These are phyloP conservation scores for Waltergamsia citrina DNA, from an alignment of 2,329 filamentous ascomycete species.

Conservation along the genomic window DNA sequence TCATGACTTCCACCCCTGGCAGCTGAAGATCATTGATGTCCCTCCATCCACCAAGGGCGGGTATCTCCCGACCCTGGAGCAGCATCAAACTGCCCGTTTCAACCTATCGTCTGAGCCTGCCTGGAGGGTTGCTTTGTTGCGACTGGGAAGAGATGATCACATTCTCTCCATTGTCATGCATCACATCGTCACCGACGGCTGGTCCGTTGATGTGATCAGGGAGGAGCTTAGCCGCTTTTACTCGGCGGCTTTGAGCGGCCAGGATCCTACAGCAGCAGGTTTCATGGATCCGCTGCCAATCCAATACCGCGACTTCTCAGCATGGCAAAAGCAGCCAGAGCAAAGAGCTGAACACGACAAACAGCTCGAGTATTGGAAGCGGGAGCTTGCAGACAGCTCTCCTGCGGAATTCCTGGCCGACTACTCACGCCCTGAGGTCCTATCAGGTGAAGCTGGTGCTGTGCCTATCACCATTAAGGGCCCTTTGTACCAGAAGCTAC, in stretches of 20 bases:
- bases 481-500: slow-evolving; percentile 5
- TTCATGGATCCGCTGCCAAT: slow-evolving; percentile 9
- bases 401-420: slow-evolving; percentile 21
- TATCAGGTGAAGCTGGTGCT: not conserved
- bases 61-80: slow-evolving; percentile 4
- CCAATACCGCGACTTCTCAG: slow-evolving; percentile 14
- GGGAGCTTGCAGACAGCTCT: slow-evolving; percentile 3
- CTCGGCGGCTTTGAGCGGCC: not conserved
- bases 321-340: slow-evolving; percentile 8
- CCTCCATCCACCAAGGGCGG: slow-evolving; percentile 2
- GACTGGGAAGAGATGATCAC: slow-evolving; percentile 5
- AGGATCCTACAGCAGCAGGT: slow-evolving; percentile 2
- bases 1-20: slow-evolving; percentile 2
- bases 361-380: slow-evolving; percentile 14
- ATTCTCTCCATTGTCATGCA: slow-evolving; percentile 7
- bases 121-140: slow-evolving; percentile 7
- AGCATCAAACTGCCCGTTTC: slow-evolving; percentile 4
- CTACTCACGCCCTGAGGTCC: slow-evolving; percentile 10
- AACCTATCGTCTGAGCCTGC: slow-evolving; percentile 2
- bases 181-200: slow-evolving; percentile 5
- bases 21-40: slow-evolving; percentile 5
- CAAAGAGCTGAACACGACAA: slow-evolving; percentile 3
- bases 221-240: slow-evolving; percentile 3
- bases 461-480: slow-evolving; percentile 5
- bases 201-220: slow-evolving; percentile 5